These are phyloP conservation scores for Austroboletus festivus DNA, from an alignment of 768 basidiomycete genomes.

Conservation along the genomic window DNA sequence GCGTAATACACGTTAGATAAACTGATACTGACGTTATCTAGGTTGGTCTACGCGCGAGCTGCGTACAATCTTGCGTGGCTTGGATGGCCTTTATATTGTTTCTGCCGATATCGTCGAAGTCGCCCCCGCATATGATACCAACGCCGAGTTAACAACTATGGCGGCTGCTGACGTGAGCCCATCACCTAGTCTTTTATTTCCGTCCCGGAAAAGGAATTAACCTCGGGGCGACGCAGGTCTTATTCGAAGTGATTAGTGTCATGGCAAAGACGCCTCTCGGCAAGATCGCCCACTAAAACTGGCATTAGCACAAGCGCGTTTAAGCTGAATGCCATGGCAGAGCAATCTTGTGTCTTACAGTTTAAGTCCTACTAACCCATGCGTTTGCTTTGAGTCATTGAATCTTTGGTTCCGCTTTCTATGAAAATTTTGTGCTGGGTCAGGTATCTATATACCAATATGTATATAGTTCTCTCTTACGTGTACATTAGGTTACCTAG, in stretches of 20 bases:
- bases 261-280: slow-evolving; percentile 80
- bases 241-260: slow-evolving; percentile 72
- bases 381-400: too few relatives aligned
- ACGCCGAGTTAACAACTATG: slow-evolving; percentile 61
- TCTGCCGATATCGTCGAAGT: slow-evolving; percentile 86
- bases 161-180: slow-evolving; percentile 60
- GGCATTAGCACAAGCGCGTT: too few relatives aligned
- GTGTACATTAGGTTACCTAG: too few relatives aligned
- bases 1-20: too few relatives aligned
- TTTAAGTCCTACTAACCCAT: too few relatives aligned
- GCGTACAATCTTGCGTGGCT: slow-evolving; percentile 69
- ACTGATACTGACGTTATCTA: neutral
- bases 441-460: too few relatives aligned
- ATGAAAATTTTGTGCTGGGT: too few relatives aligned
- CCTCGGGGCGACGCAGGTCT: slow-evolving; percentile 42
- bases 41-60: slow-evolving; percentile 80
- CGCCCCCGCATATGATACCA: slow-evolving; percentile 74
- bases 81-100: slow-evolving; percentile 73
- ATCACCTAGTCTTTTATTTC: too few relatives aligned
- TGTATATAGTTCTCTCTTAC: too few relatives aligned
- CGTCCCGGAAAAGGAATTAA: neutral
- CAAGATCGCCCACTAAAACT: slow-evolving; percentile 41
- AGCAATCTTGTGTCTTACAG: too few relatives aligned
- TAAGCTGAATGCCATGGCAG: too few relatives aligned
- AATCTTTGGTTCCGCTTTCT: too few relatives aligned